Conservation (phyloP, 495 filamentous ascomycete species). For the Penicillium pancosmium region DNA sequence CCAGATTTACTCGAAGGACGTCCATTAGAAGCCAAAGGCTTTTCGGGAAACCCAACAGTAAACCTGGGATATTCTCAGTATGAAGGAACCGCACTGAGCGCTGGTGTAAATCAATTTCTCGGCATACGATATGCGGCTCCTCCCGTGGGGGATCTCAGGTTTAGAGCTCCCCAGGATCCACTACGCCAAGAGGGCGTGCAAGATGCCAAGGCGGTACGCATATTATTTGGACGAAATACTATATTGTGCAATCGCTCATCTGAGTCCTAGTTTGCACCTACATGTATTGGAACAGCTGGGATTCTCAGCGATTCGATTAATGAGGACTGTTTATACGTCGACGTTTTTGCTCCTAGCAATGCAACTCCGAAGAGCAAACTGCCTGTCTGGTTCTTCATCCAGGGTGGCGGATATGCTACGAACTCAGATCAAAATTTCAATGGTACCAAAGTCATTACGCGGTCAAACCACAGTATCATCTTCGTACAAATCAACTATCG, state of each 20-base stretch:
- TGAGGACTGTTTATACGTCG: conserved; percentile 73
- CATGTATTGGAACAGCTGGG: conserved; percentile 31
- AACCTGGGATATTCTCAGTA: conserved; percentile 44
- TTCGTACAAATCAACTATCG: conserved; percentile 78
- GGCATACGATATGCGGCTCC: conserved; percentile 63
- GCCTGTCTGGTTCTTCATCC: conserved; percentile 72
- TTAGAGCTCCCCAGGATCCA: conserved; percentile 57
- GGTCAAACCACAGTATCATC: conserved; percentile 55
- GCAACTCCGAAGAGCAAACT: conserved; percentile 53
- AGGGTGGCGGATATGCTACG: conserved; percentile 67
- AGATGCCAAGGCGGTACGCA: conserved; percentile 41
- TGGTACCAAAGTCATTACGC: conserved; percentile 57
- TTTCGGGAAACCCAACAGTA: conserved; percentile 14
- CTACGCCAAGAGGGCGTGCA: conserved; percentile 30
- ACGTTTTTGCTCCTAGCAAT: conserved; percentile 65
- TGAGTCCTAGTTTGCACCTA: conserved; percentile 40
- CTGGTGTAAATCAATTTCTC: conserved; percentile 58
- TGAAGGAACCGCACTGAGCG: conserved; percentile 31
- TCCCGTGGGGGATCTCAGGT: conserved; percentile 55
- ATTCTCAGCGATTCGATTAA: conserved; percentile 34
- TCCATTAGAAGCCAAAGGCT: neutral
- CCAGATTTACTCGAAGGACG: neutral
- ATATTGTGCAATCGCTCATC: neutral
- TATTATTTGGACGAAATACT: neutral
- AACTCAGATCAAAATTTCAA: conserved; percentile 68